Evolutionary conservation across 179 eudicot genomes (phyloP).

Genomic region (Monotropa hypopitys): DNA sequence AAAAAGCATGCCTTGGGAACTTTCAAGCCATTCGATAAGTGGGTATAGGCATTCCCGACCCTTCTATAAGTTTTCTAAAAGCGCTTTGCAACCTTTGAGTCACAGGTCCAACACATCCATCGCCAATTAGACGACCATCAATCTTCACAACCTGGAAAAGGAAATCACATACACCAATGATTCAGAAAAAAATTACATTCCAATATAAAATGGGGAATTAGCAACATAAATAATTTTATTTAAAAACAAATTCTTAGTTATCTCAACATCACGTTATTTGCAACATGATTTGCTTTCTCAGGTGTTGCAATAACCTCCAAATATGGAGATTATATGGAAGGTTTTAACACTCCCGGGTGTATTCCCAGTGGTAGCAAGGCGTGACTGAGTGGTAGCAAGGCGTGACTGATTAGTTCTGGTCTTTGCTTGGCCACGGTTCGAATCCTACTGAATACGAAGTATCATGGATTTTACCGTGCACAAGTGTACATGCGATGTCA

Average conservation of each 20-base stretch:
- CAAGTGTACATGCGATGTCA: no score
- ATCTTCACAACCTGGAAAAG: constrained; percentile 56
- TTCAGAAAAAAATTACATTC: not conserved
- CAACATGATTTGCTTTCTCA: not conserved
- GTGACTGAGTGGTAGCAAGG: no score
- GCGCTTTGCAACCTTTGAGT: constrained; percentile 57
- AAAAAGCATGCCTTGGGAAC: not conserved
- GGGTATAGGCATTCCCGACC: constrained; percentile 75
- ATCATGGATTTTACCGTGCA: no score
- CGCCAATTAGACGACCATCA: constrained; percentile 73
- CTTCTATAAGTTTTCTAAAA: constrained; percentile 43
- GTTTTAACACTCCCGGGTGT: no score
- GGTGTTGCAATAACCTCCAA: not conserved
- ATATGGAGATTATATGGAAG: no score
- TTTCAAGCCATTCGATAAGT: constrained; percentile 32
- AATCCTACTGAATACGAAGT: no score
- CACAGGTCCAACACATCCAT: constrained; percentile 66
- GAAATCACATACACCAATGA: not conserved
- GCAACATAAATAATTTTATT: not conserved
- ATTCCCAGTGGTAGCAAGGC: no score
- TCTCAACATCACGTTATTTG: not conserved
- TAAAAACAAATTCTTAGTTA: not conserved
- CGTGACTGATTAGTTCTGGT: no score
- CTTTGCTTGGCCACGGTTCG: no score
- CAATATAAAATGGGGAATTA: not conserved